Percentiles rank a stretch among this genome's conserved stretches.
These are phyloP conservation scores for Blumeria hordei DNA, from an alignment of 2,329 filamentous ascomycete genomes.

Conservation along the genomic window DNA sequence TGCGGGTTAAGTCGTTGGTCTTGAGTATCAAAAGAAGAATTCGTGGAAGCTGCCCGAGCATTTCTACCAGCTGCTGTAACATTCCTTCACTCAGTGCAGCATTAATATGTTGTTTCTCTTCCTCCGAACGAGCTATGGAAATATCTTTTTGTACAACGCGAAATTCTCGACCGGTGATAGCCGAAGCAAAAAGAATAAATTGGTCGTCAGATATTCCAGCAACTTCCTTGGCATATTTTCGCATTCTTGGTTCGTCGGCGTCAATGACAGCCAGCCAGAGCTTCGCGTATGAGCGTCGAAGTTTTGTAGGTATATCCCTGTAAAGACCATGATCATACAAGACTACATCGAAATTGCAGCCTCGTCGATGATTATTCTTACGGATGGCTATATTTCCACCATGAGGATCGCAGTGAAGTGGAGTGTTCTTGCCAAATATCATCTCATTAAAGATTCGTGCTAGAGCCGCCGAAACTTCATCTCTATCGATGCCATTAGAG, in stretches of 20 bases:
- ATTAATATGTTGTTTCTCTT: constrained; percentile 73
- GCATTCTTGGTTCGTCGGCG: constrained; percentile 65
- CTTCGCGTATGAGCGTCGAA: constrained; percentile 78
- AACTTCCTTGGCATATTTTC: constrained; percentile 67
- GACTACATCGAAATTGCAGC: constrained; percentile 76
- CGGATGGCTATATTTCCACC: constrained; percentile 89
- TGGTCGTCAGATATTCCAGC: constrained; percentile 73
- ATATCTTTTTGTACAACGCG: constrained; percentile 41
- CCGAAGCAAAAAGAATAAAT: constrained; percentile 85
- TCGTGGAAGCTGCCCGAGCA: constrained; percentile 70
- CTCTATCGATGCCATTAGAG: constrained; percentile 64
- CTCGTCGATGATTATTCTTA: constrained; percentile 37
- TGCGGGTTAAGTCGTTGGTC: constrained; percentile 88
- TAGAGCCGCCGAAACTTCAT: constrained; percentile 80
- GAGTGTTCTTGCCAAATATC: constrained; percentile 80
- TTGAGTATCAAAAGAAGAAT: constrained; percentile 92
- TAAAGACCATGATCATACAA: constrained; percentile 95
- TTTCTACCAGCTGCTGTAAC: constrained; percentile 63
- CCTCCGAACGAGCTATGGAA: constrained; percentile 29
- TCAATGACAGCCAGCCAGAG: constrained; percentile 94
- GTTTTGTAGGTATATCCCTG: constrained; percentile 57
- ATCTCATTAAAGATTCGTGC: constrained; percentile 96
- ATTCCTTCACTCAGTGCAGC: constrained; percentile 69
- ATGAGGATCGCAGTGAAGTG: constrained; percentile 89
- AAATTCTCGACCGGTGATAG: constrained; percentile 87